Evolutionary conservation across 805 yeast species (phyloP), one percentile per base, ranked within the genome.

Genomic region (Schwanniomyces pseudopolymorphus): DNA sequence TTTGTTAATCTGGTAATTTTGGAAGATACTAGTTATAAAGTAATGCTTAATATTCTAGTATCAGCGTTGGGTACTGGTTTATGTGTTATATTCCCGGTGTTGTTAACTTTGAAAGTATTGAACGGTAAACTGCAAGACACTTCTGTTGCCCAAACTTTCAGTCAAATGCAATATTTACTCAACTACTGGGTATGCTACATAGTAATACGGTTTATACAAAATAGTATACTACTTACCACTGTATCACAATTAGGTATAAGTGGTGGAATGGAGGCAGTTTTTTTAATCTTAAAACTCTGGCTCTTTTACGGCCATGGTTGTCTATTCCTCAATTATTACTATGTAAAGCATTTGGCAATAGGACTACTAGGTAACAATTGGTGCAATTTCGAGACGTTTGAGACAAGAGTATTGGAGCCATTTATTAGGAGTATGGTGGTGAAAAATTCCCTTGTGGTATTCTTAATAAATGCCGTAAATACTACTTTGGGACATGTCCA

Each of bases 271-370:
- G 42, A 44, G 10, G n/a, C 46, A 1, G 9, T 45, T 10, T 49
- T 52, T 38, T 45, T 48, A 10, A 37, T 37, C 1, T 17, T 52
- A 4, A 58, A 53, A 40, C 8, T 54, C 13, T 60, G 65, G 65
- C 48, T 60, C 9, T 59, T 60, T 39, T 60, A 54, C 41, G 53
- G 56, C 21, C 59, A 58, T 45, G 65, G 65, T 1, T 60, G 65
- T 43, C 44, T 60, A 19, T 48, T 60, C 2, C n/a, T 58, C 13
- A 57, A 51, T 33, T 48, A 59, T 28, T 57, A 45, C 37, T 56
- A 53, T 39, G 21, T 46, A 5, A 44, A 46, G 14, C 37, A 28
- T 17, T 22, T 52, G 26, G 19, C 41, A 50, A 27, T 42, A 27
- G 19, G 41, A 39, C 10, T 7, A 39, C 9, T 41, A 45, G 39